phyloP scores from a whole-genome alignment of 352 stramenopile genomes.

The Pythium brachiatum region DNA sequence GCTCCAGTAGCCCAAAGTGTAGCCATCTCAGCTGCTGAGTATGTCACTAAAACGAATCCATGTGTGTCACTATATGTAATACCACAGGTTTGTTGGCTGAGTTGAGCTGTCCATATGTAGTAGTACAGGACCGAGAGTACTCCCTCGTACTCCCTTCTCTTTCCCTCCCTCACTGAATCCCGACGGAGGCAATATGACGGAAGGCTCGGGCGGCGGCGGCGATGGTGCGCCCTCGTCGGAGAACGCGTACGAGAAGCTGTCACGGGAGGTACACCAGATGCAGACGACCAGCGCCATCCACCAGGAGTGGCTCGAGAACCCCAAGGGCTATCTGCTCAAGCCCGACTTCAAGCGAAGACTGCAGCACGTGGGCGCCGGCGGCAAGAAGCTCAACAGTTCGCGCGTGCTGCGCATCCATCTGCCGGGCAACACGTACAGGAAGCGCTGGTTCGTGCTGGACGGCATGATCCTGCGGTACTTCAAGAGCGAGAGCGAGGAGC shows the following conservation, averaged over 20 bases:
- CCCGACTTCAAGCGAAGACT: conserved; percentile 87
- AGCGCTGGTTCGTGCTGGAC: conserved; percentile 87
- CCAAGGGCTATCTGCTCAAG: conserved; percentile 85
- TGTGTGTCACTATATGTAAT: neutral
- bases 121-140: neutral
- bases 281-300: conserved; percentile 87
- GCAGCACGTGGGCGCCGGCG: conserved; percentile 80
- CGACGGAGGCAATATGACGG: conserved; percentile 2
- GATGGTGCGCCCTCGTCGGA: conserved; percentile 33
- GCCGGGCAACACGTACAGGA: conserved; percentile 75
- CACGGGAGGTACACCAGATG: conserved; percentile 88
- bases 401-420: conserved; percentile 72
- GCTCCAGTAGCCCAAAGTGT: neutral
- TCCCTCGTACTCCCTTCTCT: neutral
- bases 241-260: conserved; percentile 90
- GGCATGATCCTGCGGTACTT: conserved; percentile 89
- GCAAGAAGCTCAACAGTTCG: conserved; percentile 86
- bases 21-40: neutral
- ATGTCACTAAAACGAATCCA: neutral
- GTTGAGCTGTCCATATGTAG: neutral
- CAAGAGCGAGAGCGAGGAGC: conserved; percentile 83
- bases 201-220: conserved; percentile 20
- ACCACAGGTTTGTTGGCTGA: neutral
- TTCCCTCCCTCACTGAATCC: neutral
- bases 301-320: conserved; percentile 88